Percentiles rank a stretch among this genome's conserved stretches.
These are phyloP conservation scores for Pythium apleroticum DNA, from an alignment of 352 stramenopile species.

Conservation along the genomic window DNA sequence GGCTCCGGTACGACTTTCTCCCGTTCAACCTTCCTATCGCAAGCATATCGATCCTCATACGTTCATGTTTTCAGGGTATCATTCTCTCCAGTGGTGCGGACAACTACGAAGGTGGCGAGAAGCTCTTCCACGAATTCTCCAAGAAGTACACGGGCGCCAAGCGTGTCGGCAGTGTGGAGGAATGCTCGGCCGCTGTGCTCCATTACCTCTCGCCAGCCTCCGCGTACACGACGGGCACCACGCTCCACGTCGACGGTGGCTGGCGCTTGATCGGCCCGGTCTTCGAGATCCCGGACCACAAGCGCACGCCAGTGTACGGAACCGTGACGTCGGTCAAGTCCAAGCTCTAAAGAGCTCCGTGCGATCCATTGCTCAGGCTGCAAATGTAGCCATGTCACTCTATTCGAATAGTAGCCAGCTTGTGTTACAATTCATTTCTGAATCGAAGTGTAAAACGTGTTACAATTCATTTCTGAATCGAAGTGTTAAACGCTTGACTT, in stretches of 20 bases:
- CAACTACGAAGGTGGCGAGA: conserved; percentile 86
- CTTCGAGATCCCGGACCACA: conserved; percentile 76
- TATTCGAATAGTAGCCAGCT: neutral
- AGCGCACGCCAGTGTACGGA: conserved; percentile 84
- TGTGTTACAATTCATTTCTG: conserved; percentile 29
- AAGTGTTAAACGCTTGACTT: conserved; percentile 15
- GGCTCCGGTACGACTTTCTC: conserved; percentile 48
- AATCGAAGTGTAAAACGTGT: conserved; percentile 18
- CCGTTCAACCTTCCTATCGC: neutral
- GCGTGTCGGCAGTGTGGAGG: conserved; percentile 89
- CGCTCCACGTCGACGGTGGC: conserved; percentile 89
- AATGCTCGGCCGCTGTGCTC: conserved; percentile 84
- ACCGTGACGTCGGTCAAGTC: conserved; percentile 24
- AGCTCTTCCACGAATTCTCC: conserved; percentile 78
- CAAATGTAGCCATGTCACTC: conserved; percentile 20
- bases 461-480: conserved; percentile 34
- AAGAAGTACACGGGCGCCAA: conserved; percentile 74
- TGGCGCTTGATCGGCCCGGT: conserved; percentile 59
- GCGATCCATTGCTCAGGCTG: neutral
- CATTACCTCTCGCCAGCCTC: conserved; percentile 90
- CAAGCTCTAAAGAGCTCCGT: conserved; percentile 45
- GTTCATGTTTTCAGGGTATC: conserved; percentile 33
- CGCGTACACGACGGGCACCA: conserved; percentile 90
- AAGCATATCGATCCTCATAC: neutral
- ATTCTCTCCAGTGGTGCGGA: conserved; percentile 67